Conservation (phyloP, 2,329 filamentous ascomycete species). For the Aspergillus tamarii region DNA sequence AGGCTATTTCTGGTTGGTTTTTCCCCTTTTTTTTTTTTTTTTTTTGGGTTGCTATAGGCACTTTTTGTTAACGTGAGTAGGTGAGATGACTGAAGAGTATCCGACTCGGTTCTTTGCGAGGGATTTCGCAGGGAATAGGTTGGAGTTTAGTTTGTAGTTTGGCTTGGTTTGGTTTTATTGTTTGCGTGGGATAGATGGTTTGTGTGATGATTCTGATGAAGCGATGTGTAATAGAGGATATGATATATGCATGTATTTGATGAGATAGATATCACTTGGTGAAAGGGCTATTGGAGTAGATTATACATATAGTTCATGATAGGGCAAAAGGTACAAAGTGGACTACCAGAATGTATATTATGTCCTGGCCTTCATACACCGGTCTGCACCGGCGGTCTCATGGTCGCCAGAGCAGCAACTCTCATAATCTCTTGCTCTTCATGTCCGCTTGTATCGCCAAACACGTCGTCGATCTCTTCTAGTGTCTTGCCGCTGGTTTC, state of each 20-base stretch:
- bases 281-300: background rate
- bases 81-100: slow-evolving; percentile 61
- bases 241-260: background rate
- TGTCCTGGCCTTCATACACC: background rate
- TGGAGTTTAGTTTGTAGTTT: slow-evolving; percentile 55
- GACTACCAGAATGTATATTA: no score
- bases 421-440: background rate
- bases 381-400: background rate
- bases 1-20: slow-evolving; percentile 44
- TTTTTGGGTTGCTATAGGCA: background rate
- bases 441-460: slow-evolving; percentile 21
- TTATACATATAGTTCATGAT: background rate
- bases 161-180: no score
- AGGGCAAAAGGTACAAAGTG: background rate
- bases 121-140: slow-evolving; percentile 58
- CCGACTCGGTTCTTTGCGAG: slow-evolving; percentile 65
- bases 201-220: background rate
- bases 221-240: background rate
- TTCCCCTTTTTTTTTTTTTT: background rate
- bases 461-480: slow-evolving; percentile 54
- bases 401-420: background rate
- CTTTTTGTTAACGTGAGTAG: slow-evolving; percentile 34
- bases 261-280: background rate
- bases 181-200: no score
- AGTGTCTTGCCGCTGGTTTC: slow-evolving; percentile 59